phyloP scores from a whole-genome alignment of 139 green algal genomes.

The Volvox africanus region DNA sequence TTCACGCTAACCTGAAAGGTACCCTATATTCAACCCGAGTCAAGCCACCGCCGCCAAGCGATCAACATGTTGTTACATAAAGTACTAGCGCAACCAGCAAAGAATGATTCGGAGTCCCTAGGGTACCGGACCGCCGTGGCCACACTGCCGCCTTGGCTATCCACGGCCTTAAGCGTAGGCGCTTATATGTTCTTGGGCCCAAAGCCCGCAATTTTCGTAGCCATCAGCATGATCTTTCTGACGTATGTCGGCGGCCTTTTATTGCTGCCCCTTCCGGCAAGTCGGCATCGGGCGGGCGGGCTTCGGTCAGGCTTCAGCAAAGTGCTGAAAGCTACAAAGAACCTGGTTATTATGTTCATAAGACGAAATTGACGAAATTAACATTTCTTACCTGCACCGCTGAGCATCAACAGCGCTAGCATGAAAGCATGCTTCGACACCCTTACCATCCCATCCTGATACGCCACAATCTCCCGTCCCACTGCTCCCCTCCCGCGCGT shows the following conservation, averaged over 20 bases:
- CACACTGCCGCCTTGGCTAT: not conserved
- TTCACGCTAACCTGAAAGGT: not conserved
- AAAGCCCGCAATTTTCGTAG: not conserved
- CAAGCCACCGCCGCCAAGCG: too few relatives aligned
- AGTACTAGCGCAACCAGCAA: not conserved
- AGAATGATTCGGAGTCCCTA: not conserved
- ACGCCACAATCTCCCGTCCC: not conserved
- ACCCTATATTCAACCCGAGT: too few relatives aligned
- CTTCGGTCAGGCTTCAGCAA: too few relatives aligned
- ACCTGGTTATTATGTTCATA: too few relatives aligned
- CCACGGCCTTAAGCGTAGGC: not conserved
- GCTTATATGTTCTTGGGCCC: not conserved
- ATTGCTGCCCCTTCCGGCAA: not conserved
- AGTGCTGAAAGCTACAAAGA: too few relatives aligned
- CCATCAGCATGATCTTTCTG: not conserved
- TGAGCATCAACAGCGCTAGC: too few relatives aligned
- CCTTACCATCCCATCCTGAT: not conserved
- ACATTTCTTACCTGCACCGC: too few relatives aligned
- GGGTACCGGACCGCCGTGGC: not conserved
- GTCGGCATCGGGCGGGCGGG: not conserved
- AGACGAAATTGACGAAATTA: too few relatives aligned
- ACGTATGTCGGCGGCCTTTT: not conserved
- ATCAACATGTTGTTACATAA: too few relatives aligned
- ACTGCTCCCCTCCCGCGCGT: not conserved
- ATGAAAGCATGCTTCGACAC: too few relatives aligned